These are phyloP conservation scores for Suillus placidus DNA, from an alignment of 768 basidiomycete species.

Conservation along the genomic window DNA sequence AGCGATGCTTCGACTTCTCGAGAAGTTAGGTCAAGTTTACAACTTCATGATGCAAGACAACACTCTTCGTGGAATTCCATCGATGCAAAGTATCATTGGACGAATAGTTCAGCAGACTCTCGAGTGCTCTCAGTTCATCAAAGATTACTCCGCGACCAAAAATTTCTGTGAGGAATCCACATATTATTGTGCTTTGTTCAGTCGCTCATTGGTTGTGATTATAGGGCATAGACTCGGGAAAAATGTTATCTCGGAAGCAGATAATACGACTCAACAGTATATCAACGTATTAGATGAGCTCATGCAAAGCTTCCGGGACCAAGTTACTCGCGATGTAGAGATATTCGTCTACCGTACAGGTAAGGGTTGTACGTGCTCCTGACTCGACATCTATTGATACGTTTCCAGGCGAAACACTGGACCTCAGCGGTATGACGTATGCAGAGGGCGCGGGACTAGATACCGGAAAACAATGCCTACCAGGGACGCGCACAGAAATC, in stretches of 20 bases:
- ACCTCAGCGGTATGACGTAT: not conserved
- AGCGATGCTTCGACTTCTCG: not conserved
- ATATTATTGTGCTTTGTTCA: not conserved
- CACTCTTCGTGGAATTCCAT: not conserved
- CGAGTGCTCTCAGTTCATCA: constrained; percentile 12
- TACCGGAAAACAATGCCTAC: constrained; percentile 15
- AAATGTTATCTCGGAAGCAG: not conserved
- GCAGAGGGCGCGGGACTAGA: not conserved
- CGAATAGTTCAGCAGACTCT: constrained; percentile 6
- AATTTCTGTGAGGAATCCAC: constrained; percentile 8
- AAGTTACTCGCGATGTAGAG: not conserved
- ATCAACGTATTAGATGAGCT: not conserved
- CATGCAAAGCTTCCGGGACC: constrained; percentile 4
- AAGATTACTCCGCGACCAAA: constrained; percentile 9
- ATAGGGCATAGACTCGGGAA: not conserved
- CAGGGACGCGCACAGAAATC: constrained; percentile 25
- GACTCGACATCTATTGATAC: not conserved
- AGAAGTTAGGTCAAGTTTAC: constrained; percentile 5
- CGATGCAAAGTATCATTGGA: constrained; percentile 1
- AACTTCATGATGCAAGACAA: constrained; percentile 2
- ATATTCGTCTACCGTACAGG: not conserved
- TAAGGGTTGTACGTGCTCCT: not conserved
- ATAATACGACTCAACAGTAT: not conserved
- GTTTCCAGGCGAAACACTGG: not conserved
- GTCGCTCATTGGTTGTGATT: not conserved